These are phyloP conservation scores for Sonneratia alba DNA, from an alignment of 345 rosid species.

Conservation along the genomic window DNA sequence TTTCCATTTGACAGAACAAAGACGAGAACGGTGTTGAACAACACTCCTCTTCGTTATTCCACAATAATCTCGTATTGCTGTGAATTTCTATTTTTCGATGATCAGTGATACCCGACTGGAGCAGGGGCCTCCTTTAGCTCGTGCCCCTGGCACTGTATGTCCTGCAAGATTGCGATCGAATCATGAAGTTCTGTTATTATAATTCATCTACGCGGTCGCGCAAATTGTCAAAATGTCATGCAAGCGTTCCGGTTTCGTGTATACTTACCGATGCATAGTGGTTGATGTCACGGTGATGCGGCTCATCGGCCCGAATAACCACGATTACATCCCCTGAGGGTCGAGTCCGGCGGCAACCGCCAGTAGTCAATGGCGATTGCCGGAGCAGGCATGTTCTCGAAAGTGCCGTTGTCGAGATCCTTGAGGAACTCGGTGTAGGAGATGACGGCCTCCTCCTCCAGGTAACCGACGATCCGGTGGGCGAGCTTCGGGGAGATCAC, in stretches of 20 bases:
- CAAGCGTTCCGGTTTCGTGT: too few relatives aligned
- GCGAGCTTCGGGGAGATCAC: conserved; percentile 49
- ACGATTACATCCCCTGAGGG: conserved; percentile 50
- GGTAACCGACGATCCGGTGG: conserved; percentile 46
- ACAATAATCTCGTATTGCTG: not conserved
- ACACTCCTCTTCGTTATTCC: too few relatives aligned
- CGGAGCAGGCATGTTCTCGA: conserved; percentile 44
- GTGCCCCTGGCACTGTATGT: conserved; percentile 39
- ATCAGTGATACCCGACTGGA: conserved; percentile 27
- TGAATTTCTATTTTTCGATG: not conserved
- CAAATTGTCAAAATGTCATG: too few relatives aligned
- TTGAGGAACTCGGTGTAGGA: conserved; percentile 50
- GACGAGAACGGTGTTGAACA: not conserved
- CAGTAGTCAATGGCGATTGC: conserved; percentile 60
- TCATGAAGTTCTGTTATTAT: not conserved
- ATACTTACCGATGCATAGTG: conserved; percentile 51
- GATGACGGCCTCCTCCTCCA: conserved; percentile 56
- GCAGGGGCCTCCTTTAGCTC: conserved; percentile 30
- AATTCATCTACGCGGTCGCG: too few relatives aligned
- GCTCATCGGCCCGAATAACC: conserved; percentile 59
- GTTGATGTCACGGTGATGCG: conserved; percentile 55
- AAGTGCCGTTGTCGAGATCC: conserved; percentile 46
- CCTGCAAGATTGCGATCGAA: conserved; percentile 20
- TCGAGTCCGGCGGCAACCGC: conserved; percentile 44
- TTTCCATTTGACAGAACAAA: not conserved